phyloP scores from a whole-genome alignment of 1,284 basidiomycete species.

The Grifola frondosa region DNA sequence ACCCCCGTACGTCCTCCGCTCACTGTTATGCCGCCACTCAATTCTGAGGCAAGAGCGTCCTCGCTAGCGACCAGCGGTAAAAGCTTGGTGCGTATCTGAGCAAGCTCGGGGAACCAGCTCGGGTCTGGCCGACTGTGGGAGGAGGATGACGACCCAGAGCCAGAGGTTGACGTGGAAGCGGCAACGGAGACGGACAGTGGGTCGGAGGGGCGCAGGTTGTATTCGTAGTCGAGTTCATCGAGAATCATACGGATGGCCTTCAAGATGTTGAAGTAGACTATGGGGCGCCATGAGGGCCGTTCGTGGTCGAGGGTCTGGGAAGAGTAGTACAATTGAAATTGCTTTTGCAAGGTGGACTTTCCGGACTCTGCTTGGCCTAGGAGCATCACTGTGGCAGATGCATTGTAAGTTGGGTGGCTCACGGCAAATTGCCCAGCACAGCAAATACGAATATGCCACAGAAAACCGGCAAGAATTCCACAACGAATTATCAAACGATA shows the following conservation, averaged over 20 bases:
- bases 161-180: slow-evolving; percentile 16
- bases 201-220: slow-evolving; percentile 31
- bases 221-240: slow-evolving; percentile 67
- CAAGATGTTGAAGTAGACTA: slow-evolving; percentile 80
- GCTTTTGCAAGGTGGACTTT: slow-evolving; percentile 77
- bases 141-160: slow-evolving; percentile 19
- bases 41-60: slow-evolving; percentile 62
- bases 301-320: slow-evolving; percentile 66
- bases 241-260: slow-evolving; percentile 75
- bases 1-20: slow-evolving; percentile 59
- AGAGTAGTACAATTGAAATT: slow-evolving; percentile 78
- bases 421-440: background rate
- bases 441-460: background rate
- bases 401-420: background rate
- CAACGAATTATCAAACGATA: too few relatives aligned
- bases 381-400: slow-evolving; percentile 30
- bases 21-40: slow-evolving; percentile 62
- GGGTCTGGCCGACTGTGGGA: slow-evolving; percentile 22
- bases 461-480: background rate
- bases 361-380: slow-evolving; percentile 80
- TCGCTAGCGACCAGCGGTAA: slow-evolving; percentile 67
- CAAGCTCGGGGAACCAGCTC: slow-evolving; percentile 45
- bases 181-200: slow-evolving; percentile 17
- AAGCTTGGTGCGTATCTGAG: slow-evolving; percentile 53
- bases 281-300: slow-evolving; percentile 71